A percentile compares a stretch with the other conserved stretches of the same genome.
These are phyloP conservation scores for Xylaria sp. DNA, from an alignment of 2,329 filamentous ascomycete genomes.

Conservation along the genomic window DNA sequence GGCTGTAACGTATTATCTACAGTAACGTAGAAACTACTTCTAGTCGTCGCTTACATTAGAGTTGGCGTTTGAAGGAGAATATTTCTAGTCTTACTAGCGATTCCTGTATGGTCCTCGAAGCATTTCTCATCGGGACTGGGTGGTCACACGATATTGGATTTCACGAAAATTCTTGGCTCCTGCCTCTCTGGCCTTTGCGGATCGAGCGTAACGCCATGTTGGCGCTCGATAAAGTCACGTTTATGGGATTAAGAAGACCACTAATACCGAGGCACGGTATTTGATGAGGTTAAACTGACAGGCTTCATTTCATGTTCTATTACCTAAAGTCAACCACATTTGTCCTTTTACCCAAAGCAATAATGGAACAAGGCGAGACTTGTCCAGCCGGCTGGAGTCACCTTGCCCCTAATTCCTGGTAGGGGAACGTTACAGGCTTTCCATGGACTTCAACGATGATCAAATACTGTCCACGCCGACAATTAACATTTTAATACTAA, in stretches of 20 bases:
- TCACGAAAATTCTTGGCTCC: slow-evolving; percentile 12
- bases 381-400: slow-evolving; percentile 45
- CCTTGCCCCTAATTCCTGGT: slow-evolving; percentile 47
- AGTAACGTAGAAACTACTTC: neutral
- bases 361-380: slow-evolving; percentile 39
- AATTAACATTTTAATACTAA: no score
- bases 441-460: slow-evolving; percentile 43
- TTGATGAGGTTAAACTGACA: neutral
- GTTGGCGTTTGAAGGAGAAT: slow-evolving; percentile 5
- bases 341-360: slow-evolving; percentile 40
- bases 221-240: slow-evolving; percentile 17
- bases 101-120: slow-evolving; percentile 6
- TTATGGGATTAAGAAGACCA: slow-evolving; percentile 14
- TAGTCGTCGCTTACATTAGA: neutral
- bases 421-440: slow-evolving; percentile 43
- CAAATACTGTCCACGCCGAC: slow-evolving; percentile 35
- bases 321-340: slow-evolving; percentile 42
- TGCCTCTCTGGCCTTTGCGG: slow-evolving; percentile 24
- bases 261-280: slow-evolving; percentile 19
- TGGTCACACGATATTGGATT: slow-evolving; percentile 14
- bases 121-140: slow-evolving; percentile 17
- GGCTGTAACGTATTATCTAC: neutral
- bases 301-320: slow-evolving; percentile 33
- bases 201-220: slow-evolving; percentile 16
- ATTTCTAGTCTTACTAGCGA: neutral